These are phyloP conservation scores for Ascocoryne sarcoides DNA, from an alignment of 2,329 filamentous ascomycete genomes.

Conservation along the genomic window DNA sequence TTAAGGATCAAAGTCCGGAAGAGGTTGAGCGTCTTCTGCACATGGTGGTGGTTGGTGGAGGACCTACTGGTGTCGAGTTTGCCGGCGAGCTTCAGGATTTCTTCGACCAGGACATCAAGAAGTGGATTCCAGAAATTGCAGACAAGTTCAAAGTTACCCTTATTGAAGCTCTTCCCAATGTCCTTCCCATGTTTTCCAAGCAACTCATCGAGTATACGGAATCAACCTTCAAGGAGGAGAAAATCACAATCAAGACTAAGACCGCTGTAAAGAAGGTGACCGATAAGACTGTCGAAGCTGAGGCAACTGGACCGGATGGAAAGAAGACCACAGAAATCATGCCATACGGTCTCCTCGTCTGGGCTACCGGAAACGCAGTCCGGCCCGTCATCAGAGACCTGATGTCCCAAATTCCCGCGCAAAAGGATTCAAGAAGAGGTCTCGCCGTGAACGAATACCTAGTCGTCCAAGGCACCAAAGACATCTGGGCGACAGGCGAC, in stretches of 20 bases:
- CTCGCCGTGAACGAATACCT: conserved; percentile 98
- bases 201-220: conserved; percentile 99
- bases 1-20: conserved; percentile 86
- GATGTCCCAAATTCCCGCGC: conserved; percentile 83
- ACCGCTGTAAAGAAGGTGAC: conserved; percentile 98
- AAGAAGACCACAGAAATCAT: conserved; percentile 73
- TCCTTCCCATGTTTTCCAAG: conserved; percentile 97
- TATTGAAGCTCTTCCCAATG: conserved; percentile 92
- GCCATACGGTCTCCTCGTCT: conserved; percentile 92
- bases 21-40: conserved; percentile 92
- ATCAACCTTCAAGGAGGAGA: conserved; percentile 97
- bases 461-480: conserved; percentile 91
- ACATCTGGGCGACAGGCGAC: conserved; percentile 97
- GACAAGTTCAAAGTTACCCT: conserved; percentile 95
- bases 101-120: conserved; percentile 96
- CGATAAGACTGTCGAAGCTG: conserved; percentile 85
- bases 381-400: conserved; percentile 85
- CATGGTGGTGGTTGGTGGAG: conserved; percentile 94
- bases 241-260: conserved; percentile 95
- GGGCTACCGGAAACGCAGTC: conserved; percentile 94
- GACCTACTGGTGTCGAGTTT: conserved; percentile 95
- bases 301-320: conserved; percentile 72
- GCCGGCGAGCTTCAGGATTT: conserved; percentile 98
- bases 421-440: conserved; percentile 90
- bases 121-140: conserved; percentile 92